phyloP scores from a whole-genome alignment of 495 filamentous ascomycete genomes.

The Podospora anserina region DNA sequence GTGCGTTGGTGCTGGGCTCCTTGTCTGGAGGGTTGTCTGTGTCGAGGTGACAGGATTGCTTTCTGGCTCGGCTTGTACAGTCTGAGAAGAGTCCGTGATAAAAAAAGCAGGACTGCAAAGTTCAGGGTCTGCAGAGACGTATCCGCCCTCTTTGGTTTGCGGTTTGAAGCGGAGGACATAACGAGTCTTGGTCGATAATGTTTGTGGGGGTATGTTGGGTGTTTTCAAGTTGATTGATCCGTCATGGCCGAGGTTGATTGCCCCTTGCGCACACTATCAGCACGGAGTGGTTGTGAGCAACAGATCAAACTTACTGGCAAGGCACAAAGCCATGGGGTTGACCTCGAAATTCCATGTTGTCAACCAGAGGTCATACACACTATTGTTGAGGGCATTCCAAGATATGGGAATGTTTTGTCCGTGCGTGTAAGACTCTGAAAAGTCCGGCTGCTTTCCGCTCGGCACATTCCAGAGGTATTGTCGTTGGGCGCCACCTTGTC shows the following conservation, averaged over 20 bases:
- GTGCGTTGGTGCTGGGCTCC: background rate
- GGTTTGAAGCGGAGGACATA: conserved; percentile 24
- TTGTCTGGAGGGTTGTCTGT: background rate
- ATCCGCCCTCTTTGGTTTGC: conserved; percentile 11
- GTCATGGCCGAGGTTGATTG: conserved; percentile 22
- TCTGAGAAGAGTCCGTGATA: background rate
- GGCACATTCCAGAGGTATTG: conserved; percentile 22
- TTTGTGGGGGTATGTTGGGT: conserved; percentile 6
- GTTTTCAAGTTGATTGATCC: conserved; percentile 17
- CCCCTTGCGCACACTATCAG: conserved; percentile 7
- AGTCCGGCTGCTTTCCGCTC: conserved; percentile 17
- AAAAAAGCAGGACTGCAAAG: conserved; percentile 19
- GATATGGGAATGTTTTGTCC: conserved; percentile 25
- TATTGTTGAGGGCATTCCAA: conserved; percentile 26
- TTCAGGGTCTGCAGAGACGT: conserved; percentile 14
- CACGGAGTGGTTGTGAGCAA: background rate
- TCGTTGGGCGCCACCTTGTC: conserved; percentile 2
- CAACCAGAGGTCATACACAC: conserved; percentile 25
- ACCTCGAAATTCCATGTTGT: conserved; percentile 18
- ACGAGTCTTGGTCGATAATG: conserved; percentile 8
- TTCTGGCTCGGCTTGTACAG: background rate
- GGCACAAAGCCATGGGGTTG: conserved; percentile 16
- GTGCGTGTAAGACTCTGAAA: conserved; percentile 16
- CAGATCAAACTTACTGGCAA: conserved; percentile 16
- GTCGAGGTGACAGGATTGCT: background rate